phyloP scores from a whole-genome alignment of 768 basidiomycete genomes.

The Leccinum variicolor region DNA sequence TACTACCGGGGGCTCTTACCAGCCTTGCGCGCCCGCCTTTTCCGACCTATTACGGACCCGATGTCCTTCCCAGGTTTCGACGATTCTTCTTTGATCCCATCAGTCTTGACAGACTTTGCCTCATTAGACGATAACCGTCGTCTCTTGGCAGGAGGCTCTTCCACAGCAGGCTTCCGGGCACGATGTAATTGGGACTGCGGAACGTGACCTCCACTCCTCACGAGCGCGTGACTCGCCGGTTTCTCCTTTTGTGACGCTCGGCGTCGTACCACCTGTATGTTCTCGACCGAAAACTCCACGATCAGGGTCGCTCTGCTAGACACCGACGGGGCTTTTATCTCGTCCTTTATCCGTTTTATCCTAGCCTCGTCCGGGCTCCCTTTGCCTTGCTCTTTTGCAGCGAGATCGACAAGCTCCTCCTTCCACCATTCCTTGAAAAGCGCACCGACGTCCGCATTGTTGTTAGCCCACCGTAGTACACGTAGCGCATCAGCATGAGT shows the following conservation, averaged over 20 bases:
- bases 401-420: constrained; percentile 62
- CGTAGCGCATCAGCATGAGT: constrained; percentile 87
- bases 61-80: constrained; percentile 40
- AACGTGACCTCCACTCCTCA: background rate
- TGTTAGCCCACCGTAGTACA: constrained; percentile 92
- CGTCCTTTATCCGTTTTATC: constrained; percentile 57
- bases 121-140: constrained; percentile 29
- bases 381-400: constrained; percentile 52
- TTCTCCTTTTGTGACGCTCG: constrained; percentile 53
- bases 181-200: constrained; percentile 6
- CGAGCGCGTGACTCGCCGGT: constrained; percentile 3
- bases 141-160: constrained; percentile 42
- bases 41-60: constrained; percentile 76
- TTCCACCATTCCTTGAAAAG: constrained; percentile 85
- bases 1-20: constrained; percentile 19
- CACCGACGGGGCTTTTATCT: constrained; percentile 40
- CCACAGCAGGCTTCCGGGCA: constrained; percentile 8
- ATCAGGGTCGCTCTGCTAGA: constrained; percentile 55
- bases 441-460: constrained; percentile 62
- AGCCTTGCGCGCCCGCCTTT: constrained; percentile 65
- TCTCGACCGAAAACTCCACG: constrained; percentile 97
- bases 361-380: constrained; percentile 47
- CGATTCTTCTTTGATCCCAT: constrained; percentile 14
- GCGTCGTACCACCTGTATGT: constrained; percentile 83
- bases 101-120: constrained; percentile 25